These are phyloP conservation scores for Eucalyptus coolabah DNA, from an alignment of 345 rosid genomes.

Conservation along the genomic window DNA sequence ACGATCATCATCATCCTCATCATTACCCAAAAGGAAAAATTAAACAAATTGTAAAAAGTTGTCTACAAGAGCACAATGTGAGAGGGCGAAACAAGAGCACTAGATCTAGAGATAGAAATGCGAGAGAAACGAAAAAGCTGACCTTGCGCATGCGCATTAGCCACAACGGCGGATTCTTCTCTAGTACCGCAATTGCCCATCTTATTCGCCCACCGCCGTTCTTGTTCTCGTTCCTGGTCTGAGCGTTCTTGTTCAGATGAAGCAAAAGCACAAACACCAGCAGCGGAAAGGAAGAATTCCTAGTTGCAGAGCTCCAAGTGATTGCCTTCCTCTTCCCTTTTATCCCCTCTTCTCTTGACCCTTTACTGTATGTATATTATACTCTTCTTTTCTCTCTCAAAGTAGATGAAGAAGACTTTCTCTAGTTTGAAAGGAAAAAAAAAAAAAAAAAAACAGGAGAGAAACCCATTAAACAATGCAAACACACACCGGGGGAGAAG, in stretches of 20 bases:
- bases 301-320: background rate
- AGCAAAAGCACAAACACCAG: background rate
- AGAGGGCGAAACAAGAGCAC: background rate
- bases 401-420: background rate
- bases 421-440: background rate
- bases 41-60: background rate
- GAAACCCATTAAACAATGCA: background rate
- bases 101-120: constrained; percentile 4
- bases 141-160: constrained; percentile 74
- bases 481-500: background rate
- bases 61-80: background rate
- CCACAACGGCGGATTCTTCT: constrained; percentile 84
- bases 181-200: constrained; percentile 99
- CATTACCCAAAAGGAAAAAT: background rate
- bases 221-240: background rate
- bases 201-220: background rate
- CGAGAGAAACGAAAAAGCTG: background rate
- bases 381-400: background rate
- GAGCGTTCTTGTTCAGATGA: background rate
- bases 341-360: background rate
- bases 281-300: background rate
- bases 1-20: background rate
- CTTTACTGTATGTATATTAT: background rate
- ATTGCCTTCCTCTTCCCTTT: background rate
- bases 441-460: background rate